Percentiles rank a stretch among this genome's conserved stretches.
These are phyloP conservation scores for Clathrospora elynae DNA, from an alignment of 2,329 filamentous ascomycete species.

Conservation along the genomic window DNA sequence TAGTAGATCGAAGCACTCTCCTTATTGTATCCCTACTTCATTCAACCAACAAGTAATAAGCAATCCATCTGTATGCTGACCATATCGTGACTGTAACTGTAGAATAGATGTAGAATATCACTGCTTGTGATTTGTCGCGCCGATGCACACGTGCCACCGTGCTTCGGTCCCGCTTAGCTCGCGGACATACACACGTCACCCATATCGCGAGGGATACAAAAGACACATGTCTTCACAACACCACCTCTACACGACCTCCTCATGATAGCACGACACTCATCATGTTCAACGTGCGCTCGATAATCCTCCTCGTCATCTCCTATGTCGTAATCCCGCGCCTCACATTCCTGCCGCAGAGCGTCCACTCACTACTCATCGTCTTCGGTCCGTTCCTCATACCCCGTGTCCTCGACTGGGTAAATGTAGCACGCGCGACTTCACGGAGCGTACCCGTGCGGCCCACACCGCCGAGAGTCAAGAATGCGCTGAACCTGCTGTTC, in stretches of 20 bases:
- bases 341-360: conserved; percentile 41
- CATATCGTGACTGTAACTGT: too few species aligned
- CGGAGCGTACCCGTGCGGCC: conserved; percentile 59
- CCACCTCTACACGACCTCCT: not conserved
- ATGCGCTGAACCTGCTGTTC: conserved; percentile 66
- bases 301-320: conserved; percentile 39
- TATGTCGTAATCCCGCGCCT: conserved; percentile 47
- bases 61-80: too few species aligned
- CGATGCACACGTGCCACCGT: conserved; percentile 20
- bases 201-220: conserved; percentile 10
- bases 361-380: conserved; percentile 53
- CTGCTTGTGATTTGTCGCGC: too few species aligned
- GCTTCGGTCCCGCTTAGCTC: conserved; percentile 9
- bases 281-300: conserved; percentile 44
- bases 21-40: too few species aligned
- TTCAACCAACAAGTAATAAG: too few species aligned
- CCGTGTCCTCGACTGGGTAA: conserved; percentile 68
- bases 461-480: conserved; percentile 58
- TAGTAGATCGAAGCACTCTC: too few species aligned
- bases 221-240: conserved; percentile 18
- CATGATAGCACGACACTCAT: conserved; percentile 17
- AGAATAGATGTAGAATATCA: too few species aligned
- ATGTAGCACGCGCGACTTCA: conserved; percentile 54
- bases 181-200: conserved; percentile 14
- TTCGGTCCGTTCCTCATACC: conserved; percentile 75